phyloP scores from a whole-genome alignment of 1,139 yeast species.

The Yamadazyma membranifaciens region DNA sequence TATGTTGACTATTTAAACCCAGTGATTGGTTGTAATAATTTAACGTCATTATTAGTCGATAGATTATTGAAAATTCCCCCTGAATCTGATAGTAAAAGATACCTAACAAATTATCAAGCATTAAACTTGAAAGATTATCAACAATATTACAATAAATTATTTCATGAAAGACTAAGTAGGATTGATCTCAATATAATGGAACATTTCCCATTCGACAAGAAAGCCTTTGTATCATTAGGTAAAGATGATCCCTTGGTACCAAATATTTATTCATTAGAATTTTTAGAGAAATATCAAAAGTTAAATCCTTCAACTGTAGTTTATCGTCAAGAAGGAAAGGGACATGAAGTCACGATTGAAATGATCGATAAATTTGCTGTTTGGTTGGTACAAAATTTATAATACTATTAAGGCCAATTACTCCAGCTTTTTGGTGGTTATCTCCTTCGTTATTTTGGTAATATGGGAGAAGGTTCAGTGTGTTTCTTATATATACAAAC shows the following conservation, averaged over 20 bases:
- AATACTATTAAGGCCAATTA: background rate
- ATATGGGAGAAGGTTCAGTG: too few species aligned
- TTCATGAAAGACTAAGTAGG: slow-evolving; percentile 31
- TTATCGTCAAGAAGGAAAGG: slow-evolving; percentile 30
- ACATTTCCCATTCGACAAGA: slow-evolving; percentile 30
- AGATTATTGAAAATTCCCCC: slow-evolving; percentile 27
- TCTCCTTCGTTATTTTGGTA: background rate
- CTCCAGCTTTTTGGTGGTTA: background rate
- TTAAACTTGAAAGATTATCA: slow-evolving; percentile 29
- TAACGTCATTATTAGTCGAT: slow-evolving; percentile 42
- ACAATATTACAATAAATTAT: slow-evolving; percentile 31
- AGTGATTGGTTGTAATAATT: slow-evolving; percentile 46
- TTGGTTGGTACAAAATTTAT: slow-evolving; percentile 26
- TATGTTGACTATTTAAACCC: slow-evolving; percentile 43
- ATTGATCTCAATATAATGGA: slow-evolving; percentile 36
- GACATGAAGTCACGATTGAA: slow-evolving; percentile 35
- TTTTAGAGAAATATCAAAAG: slow-evolving; percentile 33
- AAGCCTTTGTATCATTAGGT: slow-evolving; percentile 40
- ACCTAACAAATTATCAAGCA: slow-evolving; percentile 28
- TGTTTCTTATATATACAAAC: too few species aligned
- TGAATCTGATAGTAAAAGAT: slow-evolving; percentile 13
- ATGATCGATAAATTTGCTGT: slow-evolving; percentile 34
- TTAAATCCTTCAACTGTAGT: slow-evolving; percentile 26
- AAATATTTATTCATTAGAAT: slow-evolving; percentile 28
- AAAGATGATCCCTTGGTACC: slow-evolving; percentile 40